These are phyloP conservation scores for Ascochyta rabiei DNA, from an alignment of 2,329 filamentous ascomycete species.

Conservation along the genomic window DNA sequence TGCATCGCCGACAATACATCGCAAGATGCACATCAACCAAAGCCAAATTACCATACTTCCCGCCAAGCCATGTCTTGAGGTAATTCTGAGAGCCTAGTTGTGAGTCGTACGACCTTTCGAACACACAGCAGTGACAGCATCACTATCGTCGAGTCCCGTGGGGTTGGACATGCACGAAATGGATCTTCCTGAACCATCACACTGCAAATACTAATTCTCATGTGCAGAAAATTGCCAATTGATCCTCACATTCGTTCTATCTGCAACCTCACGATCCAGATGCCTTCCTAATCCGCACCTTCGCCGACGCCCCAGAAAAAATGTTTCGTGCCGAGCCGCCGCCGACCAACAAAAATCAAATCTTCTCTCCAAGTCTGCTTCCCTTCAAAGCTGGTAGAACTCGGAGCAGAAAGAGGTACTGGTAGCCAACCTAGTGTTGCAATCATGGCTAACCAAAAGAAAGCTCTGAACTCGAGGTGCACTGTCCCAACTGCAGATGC, in stretches of 20 bases:
- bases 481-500: background rate
- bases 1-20: background rate
- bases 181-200: background rate
- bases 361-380: constrained; percentile 7
- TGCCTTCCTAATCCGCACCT: constrained; percentile 6
- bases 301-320: constrained; percentile 17
- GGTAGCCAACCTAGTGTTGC: constrained; percentile 3
- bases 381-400: constrained; percentile 6
- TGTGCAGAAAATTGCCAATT: constrained; percentile 9
- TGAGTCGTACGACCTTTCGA: background rate
- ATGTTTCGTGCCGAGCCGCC: constrained; percentile 15
- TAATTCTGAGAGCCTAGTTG: background rate
- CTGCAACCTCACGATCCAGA: constrained; percentile 11
- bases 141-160: background rate
- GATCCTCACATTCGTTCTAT: constrained; percentile 9
- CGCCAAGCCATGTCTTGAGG: background rate
- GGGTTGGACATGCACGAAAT: background rate
- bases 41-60: background rate
- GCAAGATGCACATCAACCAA: background rate
- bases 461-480: constrained; percentile 5
- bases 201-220: constrained; percentile 5
- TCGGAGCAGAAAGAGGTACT: constrained; percentile 8
- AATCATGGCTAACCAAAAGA: constrained; percentile 12
- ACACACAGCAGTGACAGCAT: background rate
- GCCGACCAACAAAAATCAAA: constrained; percentile 14